Evolutionary conservation across 192 early-diverging fungal genomes (phyloP).

Genomic region (Linnemannia zychae): DNA sequence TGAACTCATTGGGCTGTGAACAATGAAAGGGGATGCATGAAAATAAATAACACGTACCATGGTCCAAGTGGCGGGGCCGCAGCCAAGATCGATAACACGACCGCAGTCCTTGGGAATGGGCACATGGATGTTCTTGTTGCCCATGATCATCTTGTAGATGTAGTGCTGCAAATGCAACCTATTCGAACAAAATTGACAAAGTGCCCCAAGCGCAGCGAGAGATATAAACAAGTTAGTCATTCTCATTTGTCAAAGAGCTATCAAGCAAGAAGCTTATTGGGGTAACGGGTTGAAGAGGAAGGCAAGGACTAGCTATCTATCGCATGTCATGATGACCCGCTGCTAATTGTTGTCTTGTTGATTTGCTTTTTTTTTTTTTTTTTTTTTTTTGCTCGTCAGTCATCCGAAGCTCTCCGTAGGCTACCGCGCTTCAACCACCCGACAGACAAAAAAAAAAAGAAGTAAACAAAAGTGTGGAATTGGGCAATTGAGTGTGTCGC

Average conservation of each 20-base stretch:
- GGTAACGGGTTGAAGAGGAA: neutral
- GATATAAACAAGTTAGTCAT: constrained; percentile 4
- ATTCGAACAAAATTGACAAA: constrained; percentile 40
- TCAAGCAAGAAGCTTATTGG: neutral
- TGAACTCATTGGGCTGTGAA: neutral
- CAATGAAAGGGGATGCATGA: neutral
- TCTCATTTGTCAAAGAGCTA: neutral
- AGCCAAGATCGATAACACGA: constrained; percentile 32
- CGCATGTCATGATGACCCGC: constrained; percentile 4
- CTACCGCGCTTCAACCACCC: neutral
- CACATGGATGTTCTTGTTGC: constrained; percentile 44
- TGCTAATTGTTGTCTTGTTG: neutral
- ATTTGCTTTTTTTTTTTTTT: no score
- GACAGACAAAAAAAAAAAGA: neutral
- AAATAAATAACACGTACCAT: constrained; percentile 18
- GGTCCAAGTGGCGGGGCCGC: constrained; percentile 36
- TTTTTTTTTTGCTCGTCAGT: no score
- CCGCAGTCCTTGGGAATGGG: constrained; percentile 35
- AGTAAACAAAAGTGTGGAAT: neutral
- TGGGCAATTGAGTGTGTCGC: neutral
- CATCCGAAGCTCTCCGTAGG: neutral
- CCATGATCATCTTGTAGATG: constrained; percentile 42
- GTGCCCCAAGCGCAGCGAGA: constrained; percentile 9
- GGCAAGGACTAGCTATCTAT: neutral
- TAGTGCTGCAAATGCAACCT: constrained; percentile 56